Evolutionary conservation across 1,284 basidiomycete species (phyloP).

Genomic region (Rhodotorula sp.): DNA sequence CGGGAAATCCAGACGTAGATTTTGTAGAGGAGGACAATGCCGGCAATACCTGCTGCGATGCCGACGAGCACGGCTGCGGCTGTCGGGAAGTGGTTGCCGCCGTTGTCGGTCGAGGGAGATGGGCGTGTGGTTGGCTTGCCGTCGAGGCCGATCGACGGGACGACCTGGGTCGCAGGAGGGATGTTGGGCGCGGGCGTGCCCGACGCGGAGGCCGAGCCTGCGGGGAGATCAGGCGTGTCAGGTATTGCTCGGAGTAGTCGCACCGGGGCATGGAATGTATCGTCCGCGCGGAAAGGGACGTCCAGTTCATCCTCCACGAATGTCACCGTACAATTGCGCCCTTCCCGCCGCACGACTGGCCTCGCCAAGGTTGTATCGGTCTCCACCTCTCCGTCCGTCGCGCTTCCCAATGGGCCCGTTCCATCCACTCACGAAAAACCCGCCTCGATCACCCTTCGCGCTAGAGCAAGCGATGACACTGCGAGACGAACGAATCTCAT

Average conservation of each 20-base stretch:
- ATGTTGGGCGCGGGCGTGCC: slow-evolving; percentile 11
- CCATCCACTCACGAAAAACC: no score
- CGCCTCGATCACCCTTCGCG: no score
- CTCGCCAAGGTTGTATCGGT: no score
- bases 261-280: no score
- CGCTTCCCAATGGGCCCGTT: no score
- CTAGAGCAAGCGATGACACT: no score
- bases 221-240: no score
- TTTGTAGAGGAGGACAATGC: slow-evolving; percentile 31
- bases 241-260: background rate
- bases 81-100: slow-evolving; percentile 31
- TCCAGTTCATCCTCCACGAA: no score
- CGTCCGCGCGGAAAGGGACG: background rate
- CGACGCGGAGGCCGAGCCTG: background rate
- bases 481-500: no score
- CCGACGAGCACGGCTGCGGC: slow-evolving; percentile 38
- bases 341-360: no score
- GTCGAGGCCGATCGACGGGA: slow-evolving; percentile 27
- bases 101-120: slow-evolving; percentile 3
- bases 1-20: slow-evolving; percentile 31
- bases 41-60: slow-evolving; percentile 30
- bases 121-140: slow-evolving; percentile 13
- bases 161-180: slow-evolving; percentile 20
- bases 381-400: no score
- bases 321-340: no score